phyloP scores from a whole-genome alignment of 805 yeast genomes.

The Schizosaccharomyces cryophilus region DNA sequence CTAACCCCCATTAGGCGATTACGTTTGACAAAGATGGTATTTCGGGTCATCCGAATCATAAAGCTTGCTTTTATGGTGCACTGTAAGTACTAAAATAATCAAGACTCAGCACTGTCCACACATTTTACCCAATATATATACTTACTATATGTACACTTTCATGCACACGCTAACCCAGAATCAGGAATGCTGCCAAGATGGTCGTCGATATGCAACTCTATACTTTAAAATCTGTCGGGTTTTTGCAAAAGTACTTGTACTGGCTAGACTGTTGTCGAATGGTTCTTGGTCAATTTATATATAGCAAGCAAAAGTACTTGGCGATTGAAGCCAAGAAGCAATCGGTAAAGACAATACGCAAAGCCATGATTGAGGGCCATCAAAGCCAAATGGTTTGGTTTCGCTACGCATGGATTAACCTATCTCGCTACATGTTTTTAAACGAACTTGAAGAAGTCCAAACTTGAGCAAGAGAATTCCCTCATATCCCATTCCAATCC shows the following conservation, averaged over 20 bases:
- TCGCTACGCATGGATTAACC: constrained; percentile 62
- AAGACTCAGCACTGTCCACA: no score
- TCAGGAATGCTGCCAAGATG: neutral
- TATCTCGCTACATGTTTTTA: constrained; percentile 52
- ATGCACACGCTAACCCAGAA: neutral
- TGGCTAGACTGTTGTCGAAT: constrained; percentile 1
- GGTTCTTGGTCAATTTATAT: neutral
- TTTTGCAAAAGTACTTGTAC: neutral
- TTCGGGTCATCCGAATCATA: constrained; percentile 74
- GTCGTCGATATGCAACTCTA: neutral
- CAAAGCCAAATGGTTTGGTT: constrained; percentile 87
- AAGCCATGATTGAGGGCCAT: constrained; percentile 67
- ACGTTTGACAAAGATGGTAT: constrained; percentile 72
- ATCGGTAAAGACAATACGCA: constrained; percentile 18
- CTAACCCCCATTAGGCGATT: constrained; percentile 19
- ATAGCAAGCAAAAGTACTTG: neutral
- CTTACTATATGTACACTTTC: neutral
- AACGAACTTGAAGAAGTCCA: constrained; percentile 28
- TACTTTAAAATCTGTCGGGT: constrained; percentile 4
- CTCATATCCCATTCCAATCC: neutral
- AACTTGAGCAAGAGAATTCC: neutral
- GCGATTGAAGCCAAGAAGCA: constrained; percentile 7
- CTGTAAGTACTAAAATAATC: neutral
- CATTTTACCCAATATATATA: no score
- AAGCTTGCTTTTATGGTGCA: constrained; percentile 30